Evolutionary conservation across 805 yeast genomes (phyloP).

Genomic region (Ogataea ramenticola): DNA sequence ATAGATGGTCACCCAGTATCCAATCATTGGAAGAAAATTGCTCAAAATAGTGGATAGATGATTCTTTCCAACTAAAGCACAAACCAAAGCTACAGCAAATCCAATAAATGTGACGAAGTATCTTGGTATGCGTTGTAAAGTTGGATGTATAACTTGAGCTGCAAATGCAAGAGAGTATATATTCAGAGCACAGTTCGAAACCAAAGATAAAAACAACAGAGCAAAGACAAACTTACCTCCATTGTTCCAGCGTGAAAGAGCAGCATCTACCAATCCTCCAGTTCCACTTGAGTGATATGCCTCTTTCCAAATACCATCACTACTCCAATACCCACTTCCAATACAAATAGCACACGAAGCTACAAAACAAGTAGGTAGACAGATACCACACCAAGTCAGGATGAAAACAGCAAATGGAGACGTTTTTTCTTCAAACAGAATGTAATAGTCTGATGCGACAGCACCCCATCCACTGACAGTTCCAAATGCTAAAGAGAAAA

Average conservation of each 20-base stretch:
- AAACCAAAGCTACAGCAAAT: conserved; percentile 48
- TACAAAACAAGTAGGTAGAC: conserved; percentile 62
- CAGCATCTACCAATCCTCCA: conserved; percentile 61
- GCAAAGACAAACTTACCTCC: conserved; percentile 64
- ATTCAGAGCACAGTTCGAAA: conserved; percentile 71
- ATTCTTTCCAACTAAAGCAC: conserved; percentile 63
- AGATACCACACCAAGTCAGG: conserved; percentile 54
- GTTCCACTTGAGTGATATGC: conserved; percentile 51
- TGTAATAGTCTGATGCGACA: conserved; percentile 68
- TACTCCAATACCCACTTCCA: conserved; percentile 47
- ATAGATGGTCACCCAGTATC: conserved; percentile 76
- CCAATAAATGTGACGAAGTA: conserved; percentile 58
- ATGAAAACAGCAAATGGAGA: conserved; percentile 43
- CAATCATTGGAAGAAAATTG: conserved; percentile 76
- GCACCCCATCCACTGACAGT: conserved; percentile 78
- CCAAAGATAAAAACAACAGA: conserved; percentile 53
- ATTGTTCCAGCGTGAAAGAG: conserved; percentile 57
- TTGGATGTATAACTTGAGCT: conserved; percentile 44
- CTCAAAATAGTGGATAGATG: conserved; percentile 59
- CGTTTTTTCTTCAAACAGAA: conserved; percentile 63
- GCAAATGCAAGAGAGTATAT: conserved; percentile 70
- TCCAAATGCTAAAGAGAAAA: conserved; percentile 59
- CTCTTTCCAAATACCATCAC: conserved; percentile 43
- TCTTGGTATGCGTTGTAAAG: conserved; percentile 52
- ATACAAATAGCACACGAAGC: conserved; percentile 55